Evolutionary conservation across 2,329 filamentous ascomycete genomes (phyloP).

Genomic region (Pyrenophora tritici-repentis): DNA sequence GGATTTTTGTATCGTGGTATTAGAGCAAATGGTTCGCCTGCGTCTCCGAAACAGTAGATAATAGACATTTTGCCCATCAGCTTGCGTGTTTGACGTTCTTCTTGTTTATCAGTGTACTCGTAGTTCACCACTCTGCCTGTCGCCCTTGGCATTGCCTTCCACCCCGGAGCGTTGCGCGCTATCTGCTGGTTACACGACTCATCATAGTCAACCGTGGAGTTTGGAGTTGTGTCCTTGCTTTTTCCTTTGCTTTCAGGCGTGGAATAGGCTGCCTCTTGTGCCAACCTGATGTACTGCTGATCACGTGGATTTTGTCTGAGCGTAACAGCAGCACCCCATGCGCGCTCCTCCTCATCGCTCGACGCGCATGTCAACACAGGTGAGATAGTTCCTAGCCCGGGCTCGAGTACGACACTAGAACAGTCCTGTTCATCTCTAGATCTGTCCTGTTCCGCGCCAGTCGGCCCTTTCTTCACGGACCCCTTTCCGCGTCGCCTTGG

Average conservation of each 20-base stretch:
- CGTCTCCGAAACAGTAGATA: conserved; percentile 20
- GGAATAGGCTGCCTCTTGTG: too few species aligned
- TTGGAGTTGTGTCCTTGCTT: too few species aligned
- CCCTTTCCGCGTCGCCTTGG: not conserved
- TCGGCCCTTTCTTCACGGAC: not conserved
- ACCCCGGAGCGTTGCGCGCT: not conserved
- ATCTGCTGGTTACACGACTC: not conserved
- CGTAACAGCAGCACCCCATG: too few species aligned
- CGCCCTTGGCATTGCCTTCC: not conserved
- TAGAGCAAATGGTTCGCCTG: conserved; percentile 28
- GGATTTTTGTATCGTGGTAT: conserved; percentile 28
- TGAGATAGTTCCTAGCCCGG: too few species aligned
- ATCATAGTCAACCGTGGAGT: not conserved
- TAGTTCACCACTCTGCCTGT: not conserved
- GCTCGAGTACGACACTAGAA: too few species aligned
- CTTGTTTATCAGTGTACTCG: conserved; percentile 4
- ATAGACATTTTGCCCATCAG: conserved; percentile 20
- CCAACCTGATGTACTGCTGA: too few species aligned
- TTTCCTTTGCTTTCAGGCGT: too few species aligned
- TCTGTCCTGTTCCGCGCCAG: not conserved
- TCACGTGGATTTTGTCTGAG: too few species aligned
- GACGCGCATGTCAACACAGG: too few species aligned
- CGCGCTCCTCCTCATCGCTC: too few species aligned
- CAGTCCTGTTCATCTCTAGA: not conserved
- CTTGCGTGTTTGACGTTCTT: conserved; percentile 20